A percentile compares a stretch with the other conserved stretches of the same genome.
Conservation (phyloP, 441 rosid genomes). For the Heliophila coronopifolia region DNA sequence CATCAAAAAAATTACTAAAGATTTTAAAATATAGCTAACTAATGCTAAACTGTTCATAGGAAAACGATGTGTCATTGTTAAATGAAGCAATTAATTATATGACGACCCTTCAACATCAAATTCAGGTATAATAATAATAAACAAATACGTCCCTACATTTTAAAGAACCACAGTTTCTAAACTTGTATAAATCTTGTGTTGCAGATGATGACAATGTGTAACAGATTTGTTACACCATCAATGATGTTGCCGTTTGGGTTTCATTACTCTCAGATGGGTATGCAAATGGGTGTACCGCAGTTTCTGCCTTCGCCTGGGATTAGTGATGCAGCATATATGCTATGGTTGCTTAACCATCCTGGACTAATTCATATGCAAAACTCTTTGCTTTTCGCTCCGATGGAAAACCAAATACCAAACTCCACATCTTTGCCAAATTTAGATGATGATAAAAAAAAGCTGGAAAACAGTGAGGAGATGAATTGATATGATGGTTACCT, state of each 20-base stretch:
- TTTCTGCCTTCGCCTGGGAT: conserved; percentile 21
- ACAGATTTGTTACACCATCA: conserved; percentile 22
- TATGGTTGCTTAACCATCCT: conserved; percentile 25
- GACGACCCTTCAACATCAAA: conserved; percentile 20
- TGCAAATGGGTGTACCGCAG: conserved; percentile 32
- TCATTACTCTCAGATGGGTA: conserved; percentile 33
- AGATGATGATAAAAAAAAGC: too few relatives aligned
- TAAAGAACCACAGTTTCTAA: too few relatives aligned
- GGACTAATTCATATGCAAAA: conserved; percentile 27
- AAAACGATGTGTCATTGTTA: conserved; percentile 11
- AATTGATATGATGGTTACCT: conserved; percentile 4
- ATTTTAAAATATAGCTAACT: too few relatives aligned
- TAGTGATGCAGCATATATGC: conserved; percentile 12
- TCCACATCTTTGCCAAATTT: too few relatives aligned
- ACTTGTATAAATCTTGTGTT: conserved; percentile 3
- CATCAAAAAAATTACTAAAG: too few relatives aligned
- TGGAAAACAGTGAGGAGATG: conserved; percentile 12
- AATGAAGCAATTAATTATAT: conserved; percentile 25
- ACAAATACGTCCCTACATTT: background rate
- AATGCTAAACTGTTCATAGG: conserved; percentile 3
- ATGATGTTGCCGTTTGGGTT: conserved; percentile 33
- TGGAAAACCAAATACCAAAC: conserved; percentile 13
- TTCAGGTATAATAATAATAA: conserved; percentile 21
- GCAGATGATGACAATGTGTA: conserved; percentile 27
- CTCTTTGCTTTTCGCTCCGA: conserved; percentile 25